Base-by-base conservation (phyloP, 2,329 filamentous ascomycete species). In the Meredithiella fracta region DNA sequence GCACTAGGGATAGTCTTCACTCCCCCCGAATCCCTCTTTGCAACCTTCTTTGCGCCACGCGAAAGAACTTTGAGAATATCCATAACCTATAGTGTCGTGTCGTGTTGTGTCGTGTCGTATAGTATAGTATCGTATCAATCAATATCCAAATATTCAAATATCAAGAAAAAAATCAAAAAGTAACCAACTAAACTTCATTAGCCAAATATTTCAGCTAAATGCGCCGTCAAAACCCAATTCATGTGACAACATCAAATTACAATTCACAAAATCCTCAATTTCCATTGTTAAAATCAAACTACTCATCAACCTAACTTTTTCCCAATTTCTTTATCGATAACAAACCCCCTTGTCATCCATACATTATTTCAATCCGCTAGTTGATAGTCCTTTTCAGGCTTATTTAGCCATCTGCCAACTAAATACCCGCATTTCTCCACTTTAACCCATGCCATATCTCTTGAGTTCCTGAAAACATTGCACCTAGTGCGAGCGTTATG, bases 1-100 rank as follows among this genome's bases (percentile, higher is more conserved):
- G 78, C 78, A 3, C 82, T 86, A 5, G 83, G 83, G 31, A 85
- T 70, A 56, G 72, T 75, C 2, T 34, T 34, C 29, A 34, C 29
- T 34, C 29, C 29, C 29, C 5, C 29, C 29, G 60, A 60, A 11
- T 65, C 59, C 17, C 64, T 62, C 57, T 69, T 73, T 3, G 70
- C 64, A 14, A 73, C 69, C 63, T 73, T 73, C 60, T 85, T 86
- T 2, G 79, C 80, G 57, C 83, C 83, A 53, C 84, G 76, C 37
- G 84, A 86, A 58, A 89, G 71, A 31, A 89, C 70, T 63, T 82
- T 86, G 64, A 87, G 72, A 55, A 87, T 80, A 68, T 89, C 83
- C 83, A 86, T 86, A 56, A 51, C 62, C 49, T 11, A 25, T 23
- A 15, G 29, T 17, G 26, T 51, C 49, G 25, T n/a, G 31, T 23